Evolutionary conservation across 768 basidiomycete species (phyloP).

Genomic region (Lentinula detonsa): DNA sequence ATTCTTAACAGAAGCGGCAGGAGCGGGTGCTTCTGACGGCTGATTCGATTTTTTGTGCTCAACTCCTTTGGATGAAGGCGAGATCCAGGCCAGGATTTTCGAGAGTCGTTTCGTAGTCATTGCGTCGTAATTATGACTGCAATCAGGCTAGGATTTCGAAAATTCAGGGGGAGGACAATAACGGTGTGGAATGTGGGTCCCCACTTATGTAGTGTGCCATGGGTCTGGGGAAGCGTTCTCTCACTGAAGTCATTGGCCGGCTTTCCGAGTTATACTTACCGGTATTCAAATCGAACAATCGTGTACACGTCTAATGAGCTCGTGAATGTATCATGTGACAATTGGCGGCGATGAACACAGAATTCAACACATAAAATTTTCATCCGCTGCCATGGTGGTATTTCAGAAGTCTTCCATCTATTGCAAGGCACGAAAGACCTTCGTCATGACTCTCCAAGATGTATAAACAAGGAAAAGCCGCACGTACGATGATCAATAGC

Average conservation of each 20-base stretch:
- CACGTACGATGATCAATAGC: background rate
- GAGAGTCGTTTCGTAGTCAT: conserved; percentile 6
- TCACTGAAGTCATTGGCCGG: background rate
- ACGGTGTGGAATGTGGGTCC: background rate
- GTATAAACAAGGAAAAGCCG: background rate
- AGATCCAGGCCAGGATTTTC: background rate
- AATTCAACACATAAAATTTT: too few species aligned
- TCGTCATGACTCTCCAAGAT: background rate
- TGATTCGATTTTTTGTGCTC: background rate
- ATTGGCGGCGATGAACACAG: too few species aligned
- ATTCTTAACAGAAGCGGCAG: background rate
- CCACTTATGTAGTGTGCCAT: background rate
- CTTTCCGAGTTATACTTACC: background rate
- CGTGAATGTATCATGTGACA: background rate
- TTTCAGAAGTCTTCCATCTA: background rate
- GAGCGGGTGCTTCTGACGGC: background rate
- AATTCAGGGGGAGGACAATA: background rate
- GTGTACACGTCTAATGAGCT: background rate
- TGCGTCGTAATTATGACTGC: too few species aligned
- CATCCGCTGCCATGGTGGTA: too few species aligned
- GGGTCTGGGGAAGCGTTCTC: background rate
- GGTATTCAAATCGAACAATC: background rate
- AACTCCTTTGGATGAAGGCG: background rate
- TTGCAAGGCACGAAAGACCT: background rate
- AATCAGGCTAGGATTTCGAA: too few species aligned